Evolutionary conservation across 2,329 filamentous ascomycete species (phyloP).

Genomic region (Cadophora malorum): DNA sequence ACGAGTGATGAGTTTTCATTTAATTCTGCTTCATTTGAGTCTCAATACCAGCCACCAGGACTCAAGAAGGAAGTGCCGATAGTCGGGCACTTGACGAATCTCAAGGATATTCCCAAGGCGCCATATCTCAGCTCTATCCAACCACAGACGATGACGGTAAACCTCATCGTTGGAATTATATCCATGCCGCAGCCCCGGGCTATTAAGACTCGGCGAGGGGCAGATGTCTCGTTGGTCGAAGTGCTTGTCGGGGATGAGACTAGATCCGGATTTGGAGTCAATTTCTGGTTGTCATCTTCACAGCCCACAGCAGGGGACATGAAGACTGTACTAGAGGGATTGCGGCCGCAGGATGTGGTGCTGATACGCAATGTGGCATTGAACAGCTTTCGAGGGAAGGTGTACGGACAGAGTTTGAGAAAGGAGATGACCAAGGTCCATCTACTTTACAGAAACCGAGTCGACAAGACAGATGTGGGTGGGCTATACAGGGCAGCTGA

Average conservation of each 20-base stretch:
- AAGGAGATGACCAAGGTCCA: slow-evolving; percentile 72
- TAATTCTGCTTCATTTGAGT: slow-evolving; percentile 47
- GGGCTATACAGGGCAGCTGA: slow-evolving; percentile 64
- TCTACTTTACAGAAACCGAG: slow-evolving; percentile 64
- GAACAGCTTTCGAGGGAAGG: slow-evolving; percentile 74
- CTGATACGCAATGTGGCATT: slow-evolving; percentile 82
- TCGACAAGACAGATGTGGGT: slow-evolving; percentile 57
- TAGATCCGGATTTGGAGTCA: slow-evolving; percentile 77
- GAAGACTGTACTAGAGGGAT: slow-evolving; percentile 46
- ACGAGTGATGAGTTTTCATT: slow-evolving; percentile 46
- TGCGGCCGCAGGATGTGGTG: slow-evolving; percentile 78
- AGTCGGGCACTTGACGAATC: slow-evolving; percentile 58
- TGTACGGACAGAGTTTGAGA: slow-evolving; percentile 84
- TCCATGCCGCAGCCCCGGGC: slow-evolving; percentile 70
- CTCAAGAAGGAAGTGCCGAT: slow-evolving; percentile 39
- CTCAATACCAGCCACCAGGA: slow-evolving; percentile 36
- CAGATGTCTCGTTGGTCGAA: slow-evolving; percentile 72
- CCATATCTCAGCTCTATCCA: slow-evolving; percentile 68
- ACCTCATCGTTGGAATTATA: slow-evolving; percentile 81
- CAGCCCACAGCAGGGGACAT: slow-evolving; percentile 39
- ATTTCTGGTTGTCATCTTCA: slow-evolving; percentile 74
- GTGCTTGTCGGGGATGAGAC: slow-evolving; percentile 87
- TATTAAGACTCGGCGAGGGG: slow-evolving; percentile 70
- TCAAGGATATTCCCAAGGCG: slow-evolving; percentile 74
- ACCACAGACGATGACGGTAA: slow-evolving; percentile 83